Base-by-base conservation (phyloP, 441 rosid genomes). In the Arabidopsis lyrata region DNA sequence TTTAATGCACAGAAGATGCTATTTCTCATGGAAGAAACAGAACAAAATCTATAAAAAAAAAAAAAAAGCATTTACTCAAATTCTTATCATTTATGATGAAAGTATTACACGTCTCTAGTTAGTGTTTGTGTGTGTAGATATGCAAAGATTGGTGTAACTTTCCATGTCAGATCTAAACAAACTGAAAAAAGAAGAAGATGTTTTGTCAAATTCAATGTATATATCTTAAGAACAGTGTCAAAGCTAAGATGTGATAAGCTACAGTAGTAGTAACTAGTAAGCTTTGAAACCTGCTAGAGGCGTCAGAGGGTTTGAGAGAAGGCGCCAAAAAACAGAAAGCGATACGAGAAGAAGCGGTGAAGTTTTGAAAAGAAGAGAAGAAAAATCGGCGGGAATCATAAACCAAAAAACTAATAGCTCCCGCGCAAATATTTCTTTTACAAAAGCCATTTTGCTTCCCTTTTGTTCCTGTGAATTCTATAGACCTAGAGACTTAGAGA, bases 1-100 rank as follows among this genome's bases (percentile, higher is more conserved):
- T 41, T 86, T n/a, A 86, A 88, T 63, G 97, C 93, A 29, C 95
- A 86, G 74, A 83, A 74, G 27, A 31, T 81, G 73, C 52, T 90
- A 73, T 76, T 79, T 57, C 79, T 84, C 3, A 57, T 73, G 80
- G 82, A 84, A 57, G 83, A 82, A 20, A 54, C 1, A 54, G 64
- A 63, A 44, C 12, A 61, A 1, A 52, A 61, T 50, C 8, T 6
- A 70, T 38, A 29, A 15, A n/a, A 2, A n/a, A 2, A 29, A 15
- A n/a, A 2, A n/a, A 65, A 3, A 65, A 0, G 8, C 8, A 57
- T 45, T 13, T 5, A 8, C 60, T 24, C 44, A 65, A 39, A 38
- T 56, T 64, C 41, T 64, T 35, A 24, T 64, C 29, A 42, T 65
- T 57, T 63, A 10, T 72, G 63, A 44, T 34, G 70, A 54, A 14